Evolutionary conservation across 192 early-diverging fungal genomes (phyloP).

Genomic region (Rhizophagus clarus): DNA sequence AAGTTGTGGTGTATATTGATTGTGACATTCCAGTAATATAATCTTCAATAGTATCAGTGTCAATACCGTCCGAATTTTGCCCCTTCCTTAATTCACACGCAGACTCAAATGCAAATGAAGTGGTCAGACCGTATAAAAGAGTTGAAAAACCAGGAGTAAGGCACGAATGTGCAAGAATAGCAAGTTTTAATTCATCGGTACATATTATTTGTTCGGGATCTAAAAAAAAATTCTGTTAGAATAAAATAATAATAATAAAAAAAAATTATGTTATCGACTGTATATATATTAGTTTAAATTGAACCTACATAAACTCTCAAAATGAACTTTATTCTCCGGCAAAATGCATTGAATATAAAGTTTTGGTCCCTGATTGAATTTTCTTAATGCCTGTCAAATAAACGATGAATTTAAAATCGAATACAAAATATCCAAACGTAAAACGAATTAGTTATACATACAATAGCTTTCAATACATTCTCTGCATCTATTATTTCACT

Average conservation of each 20-base stretch:
- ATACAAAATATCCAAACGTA: background rate
- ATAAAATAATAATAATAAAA: background rate
- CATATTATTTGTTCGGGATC: constrained; percentile 33
- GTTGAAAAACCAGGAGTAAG: constrained; percentile 33
- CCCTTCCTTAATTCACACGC: background rate
- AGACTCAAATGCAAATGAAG: constrained; percentile 28
- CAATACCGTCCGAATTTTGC: background rate
- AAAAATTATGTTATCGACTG: background rate
- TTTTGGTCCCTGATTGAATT: constrained; percentile 31
- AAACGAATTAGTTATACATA: background rate
- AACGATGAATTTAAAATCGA: background rate
- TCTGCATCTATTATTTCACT: constrained; percentile 34
- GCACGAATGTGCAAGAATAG: constrained; percentile 34
- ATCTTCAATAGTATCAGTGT: constrained; percentile 23
- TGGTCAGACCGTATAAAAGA: constrained; percentile 31
- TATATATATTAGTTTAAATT: background rate
- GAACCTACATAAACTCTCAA: constrained; percentile 33
- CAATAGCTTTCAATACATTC: constrained; percentile 32
- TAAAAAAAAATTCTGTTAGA: background rate
- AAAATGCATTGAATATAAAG: constrained; percentile 35
- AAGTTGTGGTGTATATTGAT: constrained; percentile 31
- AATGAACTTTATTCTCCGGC: constrained; percentile 34
- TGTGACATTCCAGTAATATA: constrained; percentile 31
- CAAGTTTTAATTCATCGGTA: constrained; percentile 31
- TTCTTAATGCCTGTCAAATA: constrained; percentile 21